Percentiles rank a stretch among this genome's conserved stretches.
Evolutionary conservation across 2,329 filamentous ascomycete species (phyloP).

Genomic region (Torrubiellomyces zombiae): DNA sequence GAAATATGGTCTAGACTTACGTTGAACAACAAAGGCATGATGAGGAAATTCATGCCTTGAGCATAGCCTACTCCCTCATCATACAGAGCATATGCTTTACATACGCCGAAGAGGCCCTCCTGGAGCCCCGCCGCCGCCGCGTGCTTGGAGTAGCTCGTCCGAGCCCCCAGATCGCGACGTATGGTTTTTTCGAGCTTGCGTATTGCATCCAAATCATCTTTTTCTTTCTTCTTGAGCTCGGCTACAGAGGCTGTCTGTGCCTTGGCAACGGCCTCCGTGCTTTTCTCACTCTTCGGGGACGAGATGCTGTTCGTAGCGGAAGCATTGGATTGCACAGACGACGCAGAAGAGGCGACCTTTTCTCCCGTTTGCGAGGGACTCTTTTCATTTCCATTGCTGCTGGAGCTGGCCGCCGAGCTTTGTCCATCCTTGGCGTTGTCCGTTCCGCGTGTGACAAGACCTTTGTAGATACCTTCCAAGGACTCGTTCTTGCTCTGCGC

Average conservation of each 20-base stretch:
- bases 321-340: constrained; percentile 65
- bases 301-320: constrained; percentile 43
- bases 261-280: constrained; percentile 46
- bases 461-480: constrained; percentile 71
- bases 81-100: constrained; percentile 92
- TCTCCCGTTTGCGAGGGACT: constrained; percentile 48
- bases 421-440: constrained; percentile 56
- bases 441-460: constrained; percentile 63
- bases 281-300: constrained; percentile 43
- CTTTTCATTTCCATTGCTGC: constrained; percentile 37
- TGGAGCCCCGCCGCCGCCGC: constrained; percentile 80
- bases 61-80: constrained; percentile 92
- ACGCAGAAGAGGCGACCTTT: constrained; percentile 58
- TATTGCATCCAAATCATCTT: constrained; percentile 57
- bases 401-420: constrained; percentile 31
- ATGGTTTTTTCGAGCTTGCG: constrained; percentile 84
- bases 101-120: constrained; percentile 85
- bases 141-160: constrained; percentile 95
- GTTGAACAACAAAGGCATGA: constrained; percentile 93
- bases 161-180: constrained; percentile 72
- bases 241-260: constrained; percentile 45
- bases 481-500: constrained; percentile 91
- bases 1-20: constrained; percentile 32
- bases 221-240: constrained; percentile 61
- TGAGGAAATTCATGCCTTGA: constrained; percentile 96